Evolutionary conservation across 805 yeast species (phyloP), one percentile per base, ranked within the genome.

Genomic region (Candida caryicola): DNA sequence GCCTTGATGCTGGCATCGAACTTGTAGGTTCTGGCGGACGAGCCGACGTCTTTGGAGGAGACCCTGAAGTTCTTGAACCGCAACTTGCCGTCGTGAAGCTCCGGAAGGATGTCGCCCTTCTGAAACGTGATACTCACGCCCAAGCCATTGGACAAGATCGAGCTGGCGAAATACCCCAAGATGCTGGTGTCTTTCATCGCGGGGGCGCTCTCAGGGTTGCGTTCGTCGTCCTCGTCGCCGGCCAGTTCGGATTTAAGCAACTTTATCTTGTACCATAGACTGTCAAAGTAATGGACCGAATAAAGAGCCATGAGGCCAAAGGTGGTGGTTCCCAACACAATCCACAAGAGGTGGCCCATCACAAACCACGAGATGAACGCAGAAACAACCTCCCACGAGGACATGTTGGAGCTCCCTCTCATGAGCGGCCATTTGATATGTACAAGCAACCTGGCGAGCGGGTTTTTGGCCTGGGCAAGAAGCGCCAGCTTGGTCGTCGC

Each of bases 361-460:
- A 77, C 64, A 9, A 75, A 54, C 79, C 79, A 77, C 4, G 81
- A 75, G 7, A 72, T 60, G 48, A 77, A 73, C 1, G 82, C 81
- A 2, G 77, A 71, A 8, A 35, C 18, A 13, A 74, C 53, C 41
- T 76, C 80, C 47, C 75, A 79, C 12, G 68, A 49, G 21, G 75
- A 65, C 41, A 73, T 70, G 8, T 77, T 74, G 27, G 76, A 53
- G 46, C 67, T 68, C 32, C 73, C 75, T 29, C 80, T 55, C 2
- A 71, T 55, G 9, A 76, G 54, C 0, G 76, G 64, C 77, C 79
- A 76, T 51, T 70, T 73, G 17, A 69, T 51, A 43, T 66, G 74
- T 6, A 68, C 51, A 36, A 61, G 45, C 21, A 61, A 37, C 25
- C 71, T 41, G 5, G 69, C 52, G 17, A 63, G 29, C n/a, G 57